Evolutionary conservation across 495 filamentous ascomycete species (phyloP).

Genomic region (Barbatosphaeria neglecta): DNA sequence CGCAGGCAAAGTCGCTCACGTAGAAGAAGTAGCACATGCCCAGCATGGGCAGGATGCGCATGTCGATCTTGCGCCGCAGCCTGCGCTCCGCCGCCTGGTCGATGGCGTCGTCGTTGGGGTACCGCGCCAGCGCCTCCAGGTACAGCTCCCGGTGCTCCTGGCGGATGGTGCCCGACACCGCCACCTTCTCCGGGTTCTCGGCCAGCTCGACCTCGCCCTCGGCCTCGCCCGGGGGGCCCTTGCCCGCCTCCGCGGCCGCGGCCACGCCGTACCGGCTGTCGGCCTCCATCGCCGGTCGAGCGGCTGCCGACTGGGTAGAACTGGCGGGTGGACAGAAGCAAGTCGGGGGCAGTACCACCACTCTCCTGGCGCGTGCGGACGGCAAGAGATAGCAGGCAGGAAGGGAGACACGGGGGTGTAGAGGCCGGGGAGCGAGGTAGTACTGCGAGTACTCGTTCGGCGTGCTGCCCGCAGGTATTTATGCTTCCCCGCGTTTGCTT

Average conservation of each 20-base stretch:
- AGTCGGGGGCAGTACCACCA: no score
- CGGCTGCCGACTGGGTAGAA: not conserved
- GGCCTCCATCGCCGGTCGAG: not conserved
- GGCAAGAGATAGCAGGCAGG: no score
- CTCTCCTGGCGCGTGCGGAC: no score
- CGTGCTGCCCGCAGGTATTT: not conserved
- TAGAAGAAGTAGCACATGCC: slow-evolving; percentile 51
- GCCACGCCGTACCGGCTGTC: not conserved
- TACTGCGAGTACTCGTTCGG: no score
- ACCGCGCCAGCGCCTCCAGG: slow-evolving; percentile 6
- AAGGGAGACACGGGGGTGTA: no score
- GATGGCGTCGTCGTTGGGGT: slow-evolving; percentile 10
- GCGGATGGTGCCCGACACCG: slow-evolving; percentile 1
- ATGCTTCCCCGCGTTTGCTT: not conserved
- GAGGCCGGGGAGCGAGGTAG: no score
- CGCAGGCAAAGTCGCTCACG: no score
- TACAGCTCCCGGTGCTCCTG: slow-evolving; percentile 4
- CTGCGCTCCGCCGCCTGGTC: slow-evolving; percentile 4
- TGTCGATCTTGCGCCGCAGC: slow-evolving; percentile 8
- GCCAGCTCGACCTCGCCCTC: slow-evolving; percentile 1
- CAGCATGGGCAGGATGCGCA: slow-evolving; percentile 24
- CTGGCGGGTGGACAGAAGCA: no score
- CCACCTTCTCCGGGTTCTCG: not conserved
- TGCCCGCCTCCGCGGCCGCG: not conserved
- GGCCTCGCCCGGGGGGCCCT: not conserved